phyloP scores from a whole-genome alignment of 2,329 filamentous ascomycete genomes.

The Myriosclerotinia curreyana region DNA sequence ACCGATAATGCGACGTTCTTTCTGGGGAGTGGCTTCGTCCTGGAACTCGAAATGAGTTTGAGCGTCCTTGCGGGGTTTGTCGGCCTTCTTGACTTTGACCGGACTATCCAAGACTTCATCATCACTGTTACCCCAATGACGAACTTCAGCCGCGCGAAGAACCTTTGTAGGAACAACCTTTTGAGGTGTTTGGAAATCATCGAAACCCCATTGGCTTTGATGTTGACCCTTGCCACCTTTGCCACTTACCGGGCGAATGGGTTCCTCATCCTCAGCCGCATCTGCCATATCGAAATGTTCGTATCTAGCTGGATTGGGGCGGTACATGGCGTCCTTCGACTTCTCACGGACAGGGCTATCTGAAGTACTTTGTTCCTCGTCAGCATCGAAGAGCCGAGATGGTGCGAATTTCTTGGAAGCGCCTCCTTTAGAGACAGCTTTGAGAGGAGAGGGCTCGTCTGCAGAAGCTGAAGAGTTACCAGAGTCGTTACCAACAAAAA shows the following conservation, averaged over 20 bases:
- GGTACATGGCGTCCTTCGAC: slow-evolving; percentile 47
- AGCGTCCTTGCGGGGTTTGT: slow-evolving; percentile 73
- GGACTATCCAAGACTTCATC: slow-evolving; percentile 57
- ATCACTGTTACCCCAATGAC: slow-evolving; percentile 76
- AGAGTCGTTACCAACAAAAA: slow-evolving; percentile 54
- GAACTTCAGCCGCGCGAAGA: slow-evolving; percentile 63
- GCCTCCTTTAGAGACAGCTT: slow-evolving; percentile 51
- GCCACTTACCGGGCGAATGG: slow-evolving; percentile 24
- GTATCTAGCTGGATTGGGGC: slow-evolving; percentile 73
- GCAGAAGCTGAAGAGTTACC: slow-evolving; percentile 29
- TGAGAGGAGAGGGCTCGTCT: slow-evolving; percentile 29
- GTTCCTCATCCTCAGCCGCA: slow-evolving; percentile 45
- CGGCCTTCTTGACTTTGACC: slow-evolving; percentile 54
- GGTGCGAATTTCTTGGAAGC: slow-evolving; percentile 60
- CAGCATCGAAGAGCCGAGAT: slow-evolving; percentile 61
- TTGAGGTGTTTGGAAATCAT: slow-evolving; percentile 80
- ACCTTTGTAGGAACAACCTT: slow-evolving; percentile 63
- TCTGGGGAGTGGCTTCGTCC: slow-evolving; percentile 65
- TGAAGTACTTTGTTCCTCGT: slow-evolving; percentile 49
- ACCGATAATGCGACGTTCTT: slow-evolving; percentile 46
- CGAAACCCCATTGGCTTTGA: slow-evolving; percentile 78
- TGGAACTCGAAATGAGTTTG: slow-evolving; percentile 80
- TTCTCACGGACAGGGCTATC: slow-evolving; percentile 43
- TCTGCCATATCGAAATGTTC: slow-evolving; percentile 82
- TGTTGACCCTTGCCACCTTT: slow-evolving; percentile 55